Base-by-base conservation (phyloP, 2,329 filamentous ascomycete species). In the Salinomyces thailandicus region DNA sequence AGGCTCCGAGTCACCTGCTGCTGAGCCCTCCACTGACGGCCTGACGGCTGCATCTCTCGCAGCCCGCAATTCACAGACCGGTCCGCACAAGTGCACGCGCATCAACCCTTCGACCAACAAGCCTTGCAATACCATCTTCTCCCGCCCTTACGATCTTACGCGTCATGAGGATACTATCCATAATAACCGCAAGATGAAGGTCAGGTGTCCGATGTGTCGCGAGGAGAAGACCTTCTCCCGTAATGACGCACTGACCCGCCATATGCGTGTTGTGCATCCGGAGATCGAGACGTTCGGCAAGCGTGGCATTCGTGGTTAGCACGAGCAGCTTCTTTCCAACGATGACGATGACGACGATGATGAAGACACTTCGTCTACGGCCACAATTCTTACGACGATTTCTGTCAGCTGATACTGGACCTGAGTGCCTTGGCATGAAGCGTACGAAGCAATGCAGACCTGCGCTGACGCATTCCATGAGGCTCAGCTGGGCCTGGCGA, bases 161-260 rank as follows among this genome's bases (percentile, higher is more conserved):
- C 74, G 91, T 15, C 91, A 98, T 57, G 91, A 98, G 60, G 89
- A 95, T 48, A 96, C 91, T 0, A 96, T 96, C 46, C 91, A 96
- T 71, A 95, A 95, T 51, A 80, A 79, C 1, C 78, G 84, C 52
- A 95, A 95, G 69, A 79, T 87, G 60, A 96, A 96, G 67, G 86
- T 95, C 5, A 79, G 85, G 30, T 98, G 91, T 62, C 79, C 87
- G 44, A 66, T 94, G 32, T 98, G 91, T 63, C 86, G 84, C 2
- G 87, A 96, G 52, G 89, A 96, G 55, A 96, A 96, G 72, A 93
- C 85, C 0, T 98, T 98, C 56, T 94, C 86, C 50, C 78, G 91
- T 39, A 91, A 89, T 46, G 91, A 98, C 65, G 91, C 91, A 1
- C 70, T 96, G 32, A 96, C 89, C 11, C 72, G 91, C 42, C 91